phyloP scores from a whole-genome alignment of 1,284 basidiomycete genomes.

The Nidula niveotomentosa region DNA sequence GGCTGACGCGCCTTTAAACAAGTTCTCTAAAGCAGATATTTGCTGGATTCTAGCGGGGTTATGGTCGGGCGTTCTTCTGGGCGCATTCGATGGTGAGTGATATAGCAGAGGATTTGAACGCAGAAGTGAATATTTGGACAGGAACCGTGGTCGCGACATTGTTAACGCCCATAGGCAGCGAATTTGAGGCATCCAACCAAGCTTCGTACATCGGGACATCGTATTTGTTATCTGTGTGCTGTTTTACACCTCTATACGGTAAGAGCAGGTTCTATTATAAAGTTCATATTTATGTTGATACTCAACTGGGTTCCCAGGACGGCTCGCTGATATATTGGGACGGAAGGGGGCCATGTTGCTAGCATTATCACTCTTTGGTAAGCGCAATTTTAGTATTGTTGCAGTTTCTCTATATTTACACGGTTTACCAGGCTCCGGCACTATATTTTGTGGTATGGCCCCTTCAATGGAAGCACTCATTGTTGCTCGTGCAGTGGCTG shows the following conservation, averaged over 20 bases:
- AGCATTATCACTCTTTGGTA: conserved; percentile 80
- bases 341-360: conserved; percentile 84
- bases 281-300: conserved; percentile 11
- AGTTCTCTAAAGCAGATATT: conserved; percentile 51
- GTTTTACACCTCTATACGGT: conserved; percentile 90
- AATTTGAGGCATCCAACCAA: conserved; percentile 76
- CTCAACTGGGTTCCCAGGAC: conserved; percentile 47
- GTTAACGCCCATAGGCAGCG: conserved; percentile 75
- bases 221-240: conserved; percentile 86
- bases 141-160: conserved; percentile 81
- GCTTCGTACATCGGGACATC: conserved; percentile 88
- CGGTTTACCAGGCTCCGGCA: conserved; percentile 65
- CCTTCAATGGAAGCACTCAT: conserved; percentile 85
- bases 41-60: conserved; percentile 72
- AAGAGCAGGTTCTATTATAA: conserved; percentile 18
- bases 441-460: conserved; percentile 79
- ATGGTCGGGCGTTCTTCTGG: conserved; percentile 80
- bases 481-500: conserved; percentile 78
- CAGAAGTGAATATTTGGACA: conserved; percentile 21
- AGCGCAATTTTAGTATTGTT: conserved; percentile 10
- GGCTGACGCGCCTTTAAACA: conserved; percentile 32
- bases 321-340: conserved; percentile 86
- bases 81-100: conserved; percentile 73
- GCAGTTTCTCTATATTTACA: conserved; percentile 10
- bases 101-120: conserved; percentile 7